phyloP scores from a whole-genome alignment of 176 grass and related monocot genomes.

The Tillandsia fasciculata region DNA sequence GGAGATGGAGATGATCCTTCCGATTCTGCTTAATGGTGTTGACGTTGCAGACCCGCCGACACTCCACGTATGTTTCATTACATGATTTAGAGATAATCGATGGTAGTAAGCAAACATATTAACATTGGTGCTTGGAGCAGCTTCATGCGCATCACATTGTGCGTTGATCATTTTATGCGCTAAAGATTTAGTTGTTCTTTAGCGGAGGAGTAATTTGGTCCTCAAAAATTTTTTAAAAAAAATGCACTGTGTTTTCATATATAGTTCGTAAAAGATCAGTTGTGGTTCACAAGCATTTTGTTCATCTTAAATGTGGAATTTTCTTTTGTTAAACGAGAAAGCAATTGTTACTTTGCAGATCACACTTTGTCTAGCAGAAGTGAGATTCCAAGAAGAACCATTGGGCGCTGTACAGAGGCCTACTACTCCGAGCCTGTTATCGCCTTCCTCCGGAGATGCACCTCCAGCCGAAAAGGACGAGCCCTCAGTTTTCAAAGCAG shows the following conservation, averaged over 20 bases:
- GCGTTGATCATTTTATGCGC: background rate
- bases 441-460: constrained; percentile 53
- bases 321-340: constrained; percentile 7
- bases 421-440: constrained; percentile 19
- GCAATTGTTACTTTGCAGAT: constrained; percentile 22
- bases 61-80: constrained; percentile 59
- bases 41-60: constrained; percentile 32
- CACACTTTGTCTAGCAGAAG: constrained; percentile 39
- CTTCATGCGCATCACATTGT: background rate
- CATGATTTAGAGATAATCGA: constrained; percentile 15
- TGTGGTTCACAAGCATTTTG: background rate
- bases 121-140: background rate
- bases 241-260: too few relatives aligned
- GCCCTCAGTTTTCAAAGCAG: constrained; percentile 66
- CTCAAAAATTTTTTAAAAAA: too few relatives aligned
- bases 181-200: too few relatives aligned
- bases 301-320: constrained; percentile 16
- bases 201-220: too few relatives aligned
- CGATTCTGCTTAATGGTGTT: constrained; percentile 34
- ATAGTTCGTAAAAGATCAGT: background rate
- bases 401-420: constrained; percentile 35
- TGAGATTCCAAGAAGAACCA: constrained; percentile 31
- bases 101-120: background rate
- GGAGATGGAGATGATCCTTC: constrained; percentile 63
- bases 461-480: constrained; percentile 67